A percentile compares a stretch with the other conserved stretches of the same genome.
phyloP scores from a whole-genome alignment of 139 green algal genomes.

The Haematococcus lacustris region DNA sequence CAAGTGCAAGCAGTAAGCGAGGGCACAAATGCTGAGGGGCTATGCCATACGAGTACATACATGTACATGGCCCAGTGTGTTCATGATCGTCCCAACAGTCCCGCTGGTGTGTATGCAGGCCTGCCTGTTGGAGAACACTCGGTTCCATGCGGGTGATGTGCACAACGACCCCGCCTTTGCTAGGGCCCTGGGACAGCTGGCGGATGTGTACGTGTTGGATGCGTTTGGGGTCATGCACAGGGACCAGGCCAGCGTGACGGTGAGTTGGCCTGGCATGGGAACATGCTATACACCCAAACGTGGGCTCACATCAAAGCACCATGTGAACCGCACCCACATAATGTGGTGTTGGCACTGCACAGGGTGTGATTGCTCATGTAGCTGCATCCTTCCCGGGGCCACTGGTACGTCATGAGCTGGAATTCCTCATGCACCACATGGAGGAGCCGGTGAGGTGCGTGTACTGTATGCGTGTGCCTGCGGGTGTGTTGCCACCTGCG shows the following conservation, averaged over 20 bases:
- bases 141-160: constrained; percentile 43
- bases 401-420: constrained; percentile 29
- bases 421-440: constrained; percentile 12
- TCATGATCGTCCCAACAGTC: no score
- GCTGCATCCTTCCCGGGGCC: constrained; percentile 23
- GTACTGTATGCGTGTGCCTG: neutral
- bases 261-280: constrained; percentile 7
- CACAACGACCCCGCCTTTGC: constrained; percentile 31
- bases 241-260: constrained; percentile 44
- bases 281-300: no score
- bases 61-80: no score
- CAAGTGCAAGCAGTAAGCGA: no score
- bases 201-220: constrained; percentile 50
- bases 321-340: no score
- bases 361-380: constrained; percentile 26
- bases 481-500: no score
- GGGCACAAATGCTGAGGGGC: no score
- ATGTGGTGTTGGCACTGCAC: constrained; percentile 1
- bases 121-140: constrained; percentile 50
- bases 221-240: constrained; percentile 52
- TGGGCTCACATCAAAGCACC: no score
- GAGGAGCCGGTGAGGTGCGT: constrained; percentile 11
- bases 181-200: constrained; percentile 28
- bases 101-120: constrained; percentile 19
- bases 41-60: no score